Evolutionary conservation across 2,329 filamentous ascomycete species (phyloP).

Genomic region (Exophiala sideris): DNA sequence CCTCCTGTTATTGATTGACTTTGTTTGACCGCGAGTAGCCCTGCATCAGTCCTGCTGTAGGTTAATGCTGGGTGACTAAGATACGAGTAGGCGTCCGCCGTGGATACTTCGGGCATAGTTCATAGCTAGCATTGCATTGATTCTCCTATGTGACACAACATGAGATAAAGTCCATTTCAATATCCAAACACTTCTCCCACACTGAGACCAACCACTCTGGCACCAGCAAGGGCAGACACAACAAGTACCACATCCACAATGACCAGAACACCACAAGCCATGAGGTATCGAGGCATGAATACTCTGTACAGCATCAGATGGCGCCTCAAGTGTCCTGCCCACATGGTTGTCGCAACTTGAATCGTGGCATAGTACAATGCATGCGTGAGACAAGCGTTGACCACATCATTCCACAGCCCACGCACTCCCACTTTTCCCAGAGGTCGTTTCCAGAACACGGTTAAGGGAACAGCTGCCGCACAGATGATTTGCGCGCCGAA

Average conservation of each 20-base stretch:
- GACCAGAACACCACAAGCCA: slow-evolving; percentile 67
- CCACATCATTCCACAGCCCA: slow-evolving; percentile 54
- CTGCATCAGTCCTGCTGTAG: too few relatives aligned
- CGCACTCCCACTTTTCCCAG: slow-evolving; percentile 61
- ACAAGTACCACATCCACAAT: slow-evolving; percentile 73
- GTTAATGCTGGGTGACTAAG: too few relatives aligned
- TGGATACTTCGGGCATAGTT: too few relatives aligned
- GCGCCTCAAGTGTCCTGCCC: slow-evolving; percentile 80
- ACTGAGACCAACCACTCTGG: slow-evolving; percentile 72
- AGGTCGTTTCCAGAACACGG: slow-evolving; percentile 84
- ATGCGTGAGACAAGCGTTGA: slow-evolving; percentile 70
- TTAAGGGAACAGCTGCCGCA: slow-evolving; percentile 71
- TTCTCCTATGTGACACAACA: too few relatives aligned
- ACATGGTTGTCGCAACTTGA: slow-evolving; percentile 80
- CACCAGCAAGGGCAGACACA: slow-evolving; percentile 67
- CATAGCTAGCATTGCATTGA: too few relatives aligned
- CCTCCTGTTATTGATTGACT: too few relatives aligned
- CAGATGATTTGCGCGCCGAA: slow-evolving; percentile 87
- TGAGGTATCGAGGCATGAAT: slow-evolving; percentile 87
- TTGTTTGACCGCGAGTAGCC: too few relatives aligned
- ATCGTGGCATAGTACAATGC: slow-evolving; percentile 79
- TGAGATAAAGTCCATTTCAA: slow-evolving; percentile 35
- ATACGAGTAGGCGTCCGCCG: too few relatives aligned
- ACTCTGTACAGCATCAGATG: slow-evolving; percentile 97
- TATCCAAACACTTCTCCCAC: slow-evolving; percentile 88